phyloP scores from a whole-genome alignment of 1,284 basidiomycete genomes.

The Tausonia pullulans region DNA sequence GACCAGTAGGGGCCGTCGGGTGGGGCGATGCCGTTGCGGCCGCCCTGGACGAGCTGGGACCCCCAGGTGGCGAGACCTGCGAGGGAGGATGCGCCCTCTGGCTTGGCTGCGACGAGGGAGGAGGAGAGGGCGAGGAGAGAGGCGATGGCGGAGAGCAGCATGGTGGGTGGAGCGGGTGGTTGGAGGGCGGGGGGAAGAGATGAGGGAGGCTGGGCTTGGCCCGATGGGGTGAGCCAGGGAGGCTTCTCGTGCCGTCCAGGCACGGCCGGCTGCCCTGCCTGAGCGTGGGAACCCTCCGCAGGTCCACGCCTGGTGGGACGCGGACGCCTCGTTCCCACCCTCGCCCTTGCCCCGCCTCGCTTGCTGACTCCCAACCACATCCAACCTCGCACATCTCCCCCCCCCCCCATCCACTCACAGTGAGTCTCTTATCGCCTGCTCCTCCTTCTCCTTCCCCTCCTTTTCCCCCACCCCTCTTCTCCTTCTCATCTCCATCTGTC shows the following conservation, averaged over 20 bases:
- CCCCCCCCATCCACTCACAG: background rate
- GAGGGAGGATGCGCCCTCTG: background rate
- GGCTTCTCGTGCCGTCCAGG: background rate
- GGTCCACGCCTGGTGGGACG: background rate
- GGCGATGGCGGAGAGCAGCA: background rate
- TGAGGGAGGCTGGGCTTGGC: background rate
- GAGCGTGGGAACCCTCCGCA: too few species aligned
- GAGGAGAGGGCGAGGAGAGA: background rate
- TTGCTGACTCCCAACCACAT: background rate
- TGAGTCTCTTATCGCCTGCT: background rate
- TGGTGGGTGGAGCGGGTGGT: background rate
- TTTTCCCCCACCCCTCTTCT: background rate
- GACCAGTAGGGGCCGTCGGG: conserved; percentile 2
- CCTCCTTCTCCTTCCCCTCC: background rate
- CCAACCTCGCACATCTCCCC: too few species aligned
- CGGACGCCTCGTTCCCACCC: background rate
- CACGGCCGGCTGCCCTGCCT: background rate
- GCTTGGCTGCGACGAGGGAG: background rate
- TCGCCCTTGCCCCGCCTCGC: background rate
- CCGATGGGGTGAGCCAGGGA: background rate
- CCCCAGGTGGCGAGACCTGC: conserved; percentile 14
- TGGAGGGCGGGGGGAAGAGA: background rate
- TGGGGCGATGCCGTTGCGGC: background rate
- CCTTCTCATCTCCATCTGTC: background rate
- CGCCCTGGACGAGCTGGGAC: background rate